Evolutionary conservation across 2,329 filamentous ascomycete genomes (phyloP).

Genomic region (Alternaria conjuncta): DNA sequence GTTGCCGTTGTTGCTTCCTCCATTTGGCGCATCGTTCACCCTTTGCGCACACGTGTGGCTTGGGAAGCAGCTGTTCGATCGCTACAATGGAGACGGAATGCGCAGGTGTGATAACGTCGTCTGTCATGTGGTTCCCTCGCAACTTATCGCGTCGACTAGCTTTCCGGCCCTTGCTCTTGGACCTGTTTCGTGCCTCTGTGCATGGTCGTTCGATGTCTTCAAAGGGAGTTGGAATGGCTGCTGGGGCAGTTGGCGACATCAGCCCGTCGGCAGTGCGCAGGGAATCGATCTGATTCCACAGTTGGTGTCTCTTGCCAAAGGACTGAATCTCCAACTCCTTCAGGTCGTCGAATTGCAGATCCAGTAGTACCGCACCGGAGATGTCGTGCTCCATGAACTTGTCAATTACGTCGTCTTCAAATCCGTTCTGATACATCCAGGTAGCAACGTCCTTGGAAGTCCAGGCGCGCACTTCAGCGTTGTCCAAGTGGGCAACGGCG

Average conservation of each 20-base stretch:
- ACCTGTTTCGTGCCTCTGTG: constrained; percentile 43
- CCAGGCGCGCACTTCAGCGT: constrained; percentile 69
- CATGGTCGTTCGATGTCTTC: constrained; percentile 56
- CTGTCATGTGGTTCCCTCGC: constrained; percentile 47
- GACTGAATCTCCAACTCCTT: constrained; percentile 81
- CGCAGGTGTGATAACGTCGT: constrained; percentile 75
- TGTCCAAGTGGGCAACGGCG: constrained; percentile 64
- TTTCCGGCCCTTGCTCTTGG: constrained; percentile 46
- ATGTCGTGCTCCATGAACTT: constrained; percentile 94
- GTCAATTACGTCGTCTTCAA: constrained; percentile 78
- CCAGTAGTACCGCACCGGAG: constrained; percentile 82
- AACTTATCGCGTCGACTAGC: constrained; percentile 40
- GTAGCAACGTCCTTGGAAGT: constrained; percentile 78
- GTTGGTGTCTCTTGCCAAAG: constrained; percentile 78
- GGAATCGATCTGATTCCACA: constrained; percentile 80
- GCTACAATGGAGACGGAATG: constrained; percentile 91
- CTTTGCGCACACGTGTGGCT: constrained; percentile 82
- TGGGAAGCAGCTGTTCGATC: constrained; percentile 87
- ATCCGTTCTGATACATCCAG: constrained; percentile 84
- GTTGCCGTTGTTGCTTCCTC: constrained; percentile 78
- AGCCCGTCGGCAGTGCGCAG: constrained; percentile 61
- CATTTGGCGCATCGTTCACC: constrained; percentile 86
- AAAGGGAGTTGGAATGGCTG: constrained; percentile 57
- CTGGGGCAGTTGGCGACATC: constrained; percentile 48
- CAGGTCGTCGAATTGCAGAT: constrained; percentile 88